Percentiles rank a stretch among this genome's conserved stretches.
Evolutionary conservation across 2,329 filamentous ascomycete species (phyloP).

Genomic region (Nannizziopsis arthrosporioides): DNA sequence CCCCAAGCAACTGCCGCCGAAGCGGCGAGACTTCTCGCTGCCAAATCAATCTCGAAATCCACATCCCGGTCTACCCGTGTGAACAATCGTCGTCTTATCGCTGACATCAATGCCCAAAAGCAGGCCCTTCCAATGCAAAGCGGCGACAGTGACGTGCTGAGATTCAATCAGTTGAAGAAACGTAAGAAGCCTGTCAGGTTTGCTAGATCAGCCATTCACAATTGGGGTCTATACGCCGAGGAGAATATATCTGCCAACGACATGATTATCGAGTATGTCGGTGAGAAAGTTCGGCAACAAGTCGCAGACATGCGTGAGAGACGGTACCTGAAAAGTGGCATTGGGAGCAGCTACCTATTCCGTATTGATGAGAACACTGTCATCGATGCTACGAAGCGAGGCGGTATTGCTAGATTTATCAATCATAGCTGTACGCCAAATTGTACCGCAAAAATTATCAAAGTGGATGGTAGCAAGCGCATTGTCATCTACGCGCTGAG

Average conservation of each 20-base stretch:
- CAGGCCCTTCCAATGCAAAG: conserved; percentile 58
- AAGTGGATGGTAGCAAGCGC: conserved; percentile 91
- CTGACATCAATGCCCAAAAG: conserved; percentile 91
- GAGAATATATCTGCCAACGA: conserved; percentile 95
- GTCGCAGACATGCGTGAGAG: conserved; percentile 93
- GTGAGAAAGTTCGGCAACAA: conserved; percentile 91
- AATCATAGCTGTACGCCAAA: conserved; percentile 97
- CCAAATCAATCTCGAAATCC: conserved; percentile 72
- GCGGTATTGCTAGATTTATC: conserved; percentile 95
- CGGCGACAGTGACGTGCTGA: conserved; percentile 75
- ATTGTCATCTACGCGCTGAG: conserved; percentile 98
- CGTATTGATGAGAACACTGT: conserved; percentile 96
- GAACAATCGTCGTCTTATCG: conserved; percentile 87
- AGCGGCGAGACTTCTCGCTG: conserved; percentile 59
- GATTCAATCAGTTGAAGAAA: conserved; percentile 99
- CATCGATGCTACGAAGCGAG: conserved; percentile 96
- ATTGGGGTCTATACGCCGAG: conserved; percentile 96
- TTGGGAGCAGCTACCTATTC: conserved; percentile 95
- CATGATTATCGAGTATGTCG: conserved; percentile 99
- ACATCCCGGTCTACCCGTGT: conserved; percentile 88
- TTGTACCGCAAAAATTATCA: conserved; percentile 98
- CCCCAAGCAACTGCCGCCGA: conserved; percentile 55
- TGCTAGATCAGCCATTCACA: conserved; percentile 93
- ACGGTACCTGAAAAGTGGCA: conserved; percentile 87
- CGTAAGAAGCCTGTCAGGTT: conserved; percentile 99